Evolutionary conservation across 352 stramenopile genomes (phyloP), one percentile per base, ranked within the genome.

Genomic region (Bremia lactucae): DNA sequence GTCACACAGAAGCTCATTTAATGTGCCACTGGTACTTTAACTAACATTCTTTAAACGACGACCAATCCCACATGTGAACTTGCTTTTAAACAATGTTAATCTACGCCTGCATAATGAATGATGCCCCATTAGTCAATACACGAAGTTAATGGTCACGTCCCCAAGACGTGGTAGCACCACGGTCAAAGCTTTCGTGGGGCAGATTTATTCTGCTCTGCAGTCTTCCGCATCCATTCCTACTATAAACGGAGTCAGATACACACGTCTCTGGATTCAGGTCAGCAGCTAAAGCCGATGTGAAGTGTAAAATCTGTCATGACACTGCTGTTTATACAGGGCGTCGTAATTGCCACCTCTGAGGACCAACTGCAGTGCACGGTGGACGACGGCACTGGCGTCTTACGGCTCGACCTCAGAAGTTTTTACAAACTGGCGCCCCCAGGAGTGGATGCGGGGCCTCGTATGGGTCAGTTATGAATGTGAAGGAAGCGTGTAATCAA

Each of bases 1-100:
- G 66, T 98, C 40, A 95, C 84, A 11, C 72, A 97, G 58, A 96
- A 97, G 61, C 73, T 95, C 52, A 81, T 80, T 33, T 91, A 83
- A 51, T 37, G 24, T 10, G 24, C 26, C 9, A 6, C 11, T 16
- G 39, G 36, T 16, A 36, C 23, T 25, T 15, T 14, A 24, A 38
- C 5, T 24, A 6, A 28, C 24, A 28, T 14, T 14, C 9, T 11
- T 38, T 23, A 39, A 39, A 35, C 7, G 7, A n/a, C n/a, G n/a
- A n/a, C n/a, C n/a, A n/a, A n/a, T n/a, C n/a, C n/a, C 20, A 34
- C 22, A 25, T 31, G n/a, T 29, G 19, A 36, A 26, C 16, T 36
- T 23, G 4, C 18, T 25, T 18, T 18, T 26, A 6, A 24, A 15
- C 7, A 25, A 6, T 38, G 4, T 1, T 9, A n/a, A n/a, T n/a